Evolutionary conservation across 139 green algal genomes (phyloP).

Genomic region (Chlorella vulgaris): DNA sequence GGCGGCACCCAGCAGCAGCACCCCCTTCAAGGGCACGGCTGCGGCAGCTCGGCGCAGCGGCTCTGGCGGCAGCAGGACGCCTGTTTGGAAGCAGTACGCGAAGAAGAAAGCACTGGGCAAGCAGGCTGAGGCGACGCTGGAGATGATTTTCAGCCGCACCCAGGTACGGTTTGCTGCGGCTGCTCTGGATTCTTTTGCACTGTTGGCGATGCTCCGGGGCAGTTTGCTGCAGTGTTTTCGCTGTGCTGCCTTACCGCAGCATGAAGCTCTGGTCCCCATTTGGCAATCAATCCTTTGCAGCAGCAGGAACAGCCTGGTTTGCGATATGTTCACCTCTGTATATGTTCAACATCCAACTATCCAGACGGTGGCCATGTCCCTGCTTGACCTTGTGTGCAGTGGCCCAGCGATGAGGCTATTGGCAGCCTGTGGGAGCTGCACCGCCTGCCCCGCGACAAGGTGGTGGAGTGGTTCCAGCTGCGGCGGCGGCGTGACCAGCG

Average conservation of each 20-base stretch:
- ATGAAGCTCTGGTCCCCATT: no score
- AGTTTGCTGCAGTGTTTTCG: no score
- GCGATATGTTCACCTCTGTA: no score
- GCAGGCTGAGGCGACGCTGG: slow-evolving; percentile 33
- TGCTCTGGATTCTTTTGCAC: no score
- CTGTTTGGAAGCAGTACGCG: slow-evolving; percentile 3
- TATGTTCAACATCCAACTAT: no score
- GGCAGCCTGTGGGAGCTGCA: slow-evolving; percentile 37
- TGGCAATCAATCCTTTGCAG: no score
- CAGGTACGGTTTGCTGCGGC: slow-evolving; percentile 2
- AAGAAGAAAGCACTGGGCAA: slow-evolving; percentile 16
- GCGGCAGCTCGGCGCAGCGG: neutral
- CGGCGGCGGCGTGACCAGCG: slow-evolving; percentile 5
- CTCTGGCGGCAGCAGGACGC: neutral
- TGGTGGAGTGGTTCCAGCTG: slow-evolving; percentile 24
- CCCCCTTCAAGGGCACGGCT: neutral
- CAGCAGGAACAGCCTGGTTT: no score
- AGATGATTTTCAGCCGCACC: slow-evolving; percentile 27
- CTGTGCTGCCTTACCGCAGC: no score
- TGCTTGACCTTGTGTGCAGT: neutral
- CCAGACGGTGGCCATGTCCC: neutral
- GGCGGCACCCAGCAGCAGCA: neutral
- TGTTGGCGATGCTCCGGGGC: no score
- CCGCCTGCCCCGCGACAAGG: slow-evolving; percentile 9
- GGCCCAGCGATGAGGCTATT: slow-evolving; percentile 28